Evolutionary conservation across 805 yeast genomes (phyloP).

Genomic region (Schizosaccharomyces japonicus): DNA sequence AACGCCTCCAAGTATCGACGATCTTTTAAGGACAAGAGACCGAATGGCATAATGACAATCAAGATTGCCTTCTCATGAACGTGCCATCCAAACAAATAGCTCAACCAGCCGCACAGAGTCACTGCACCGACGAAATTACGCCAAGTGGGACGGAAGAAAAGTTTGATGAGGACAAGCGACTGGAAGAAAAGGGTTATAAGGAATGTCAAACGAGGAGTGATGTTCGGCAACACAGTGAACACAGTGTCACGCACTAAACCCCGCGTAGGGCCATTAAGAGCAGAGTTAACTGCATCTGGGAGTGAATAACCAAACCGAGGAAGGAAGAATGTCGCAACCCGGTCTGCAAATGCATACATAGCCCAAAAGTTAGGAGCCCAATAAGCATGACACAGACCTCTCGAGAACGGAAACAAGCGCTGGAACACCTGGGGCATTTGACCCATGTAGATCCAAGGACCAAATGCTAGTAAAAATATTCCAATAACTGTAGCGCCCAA

Average conservation of each 20-base stretch:
- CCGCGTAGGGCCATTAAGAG: slow-evolving; percentile 24
- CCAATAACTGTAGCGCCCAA: slow-evolving; percentile 36
- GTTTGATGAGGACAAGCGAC: slow-evolving; percentile 15
- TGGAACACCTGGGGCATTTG: slow-evolving; percentile 39
- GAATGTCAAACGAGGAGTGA: slow-evolving; percentile 57
- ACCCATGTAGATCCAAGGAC: slow-evolving; percentile 42
- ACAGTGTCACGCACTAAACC: slow-evolving; percentile 83
- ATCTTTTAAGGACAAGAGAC: slow-evolving; percentile 44
- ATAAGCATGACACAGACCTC: slow-evolving; percentile 91
- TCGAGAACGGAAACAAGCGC: slow-evolving; percentile 73
- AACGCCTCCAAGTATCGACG: slow-evolving; percentile 48
- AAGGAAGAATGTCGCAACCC: slow-evolving; percentile 23
- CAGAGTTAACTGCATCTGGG: slow-evolving; percentile 5
- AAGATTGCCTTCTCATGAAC: slow-evolving; percentile 96
- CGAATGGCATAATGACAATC: slow-evolving; percentile 62
- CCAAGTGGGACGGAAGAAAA: slow-evolving; percentile 39
- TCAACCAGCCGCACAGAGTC: slow-evolving; percentile 73
- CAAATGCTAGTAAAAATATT: slow-evolving; percentile 47
- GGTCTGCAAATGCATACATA: slow-evolving; percentile 58
- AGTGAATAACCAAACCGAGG: slow-evolving; percentile 6
- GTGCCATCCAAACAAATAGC: slow-evolving; percentile 93
- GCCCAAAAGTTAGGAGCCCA: slow-evolving; percentile 99
- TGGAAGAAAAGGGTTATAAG: slow-evolving; percentile 67
- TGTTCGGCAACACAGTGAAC: slow-evolving; percentile 57
- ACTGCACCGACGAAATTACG: slow-evolving; percentile 62